phyloP scores from a whole-genome alignment of 2,329 filamentous ascomycete species.

The Diaporthe velutina region DNA sequence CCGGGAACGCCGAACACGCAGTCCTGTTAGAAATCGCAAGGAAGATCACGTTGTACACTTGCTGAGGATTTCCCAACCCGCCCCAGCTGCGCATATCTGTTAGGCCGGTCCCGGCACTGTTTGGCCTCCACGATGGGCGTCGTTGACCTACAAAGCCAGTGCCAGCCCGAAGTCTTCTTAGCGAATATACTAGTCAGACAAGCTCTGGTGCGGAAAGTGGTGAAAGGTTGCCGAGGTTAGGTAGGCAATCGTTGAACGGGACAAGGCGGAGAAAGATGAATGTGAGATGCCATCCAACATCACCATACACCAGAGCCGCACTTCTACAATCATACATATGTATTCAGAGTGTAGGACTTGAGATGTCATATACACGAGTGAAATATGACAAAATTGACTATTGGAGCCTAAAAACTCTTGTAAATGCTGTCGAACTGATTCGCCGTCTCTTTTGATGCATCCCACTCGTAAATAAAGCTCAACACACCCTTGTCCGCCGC shows the following conservation, averaged over 20 bases:
- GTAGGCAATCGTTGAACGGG: not conserved
- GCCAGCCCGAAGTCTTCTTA: no score
- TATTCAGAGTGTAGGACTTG: not conserved
- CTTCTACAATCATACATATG: not conserved
- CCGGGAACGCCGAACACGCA: no score
- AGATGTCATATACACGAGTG: not conserved
- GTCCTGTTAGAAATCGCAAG: no score
- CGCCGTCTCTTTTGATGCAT: slow-evolving; percentile 36
- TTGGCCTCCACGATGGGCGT: not conserved
- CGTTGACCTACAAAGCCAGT: not conserved
- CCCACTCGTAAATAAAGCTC: slow-evolving; percentile 39
- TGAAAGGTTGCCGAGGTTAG: not conserved
- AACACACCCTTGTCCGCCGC: slow-evolving; percentile 55
- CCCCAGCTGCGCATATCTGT: not conserved
- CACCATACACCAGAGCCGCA: not conserved
- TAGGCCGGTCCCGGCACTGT: no score
- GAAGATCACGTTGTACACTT: no score
- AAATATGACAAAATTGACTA: not conserved
- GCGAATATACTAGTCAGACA: not conserved
- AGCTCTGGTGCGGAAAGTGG: not conserved
- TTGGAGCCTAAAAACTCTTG: slow-evolving; percentile 6
- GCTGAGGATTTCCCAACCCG: no score
- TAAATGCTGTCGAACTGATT: slow-evolving; percentile 36
- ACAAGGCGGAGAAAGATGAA: not conserved
- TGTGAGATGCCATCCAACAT: not conserved